A percentile compares a stretch with the other conserved stretches of the same genome.
Evolutionary conservation across 371 early-diverging fungal species (phyloP).

Genomic region (Coemansia sp.): DNA sequence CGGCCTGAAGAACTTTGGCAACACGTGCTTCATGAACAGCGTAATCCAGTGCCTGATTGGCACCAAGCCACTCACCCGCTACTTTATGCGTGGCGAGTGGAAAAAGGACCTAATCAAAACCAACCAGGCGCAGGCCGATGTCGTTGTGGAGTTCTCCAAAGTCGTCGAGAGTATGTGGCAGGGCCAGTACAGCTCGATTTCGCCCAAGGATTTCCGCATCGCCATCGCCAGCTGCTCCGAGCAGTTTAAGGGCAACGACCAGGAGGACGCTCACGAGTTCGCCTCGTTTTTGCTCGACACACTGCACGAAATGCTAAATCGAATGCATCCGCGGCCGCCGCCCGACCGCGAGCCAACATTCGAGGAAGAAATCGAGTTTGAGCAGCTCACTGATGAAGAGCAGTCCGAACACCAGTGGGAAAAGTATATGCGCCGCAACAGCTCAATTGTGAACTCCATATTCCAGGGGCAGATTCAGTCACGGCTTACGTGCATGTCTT

Average conservation of each 20-base stretch:
- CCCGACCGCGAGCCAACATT: slow-evolving; percentile 25
- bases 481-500: slow-evolving; percentile 48
- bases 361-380: slow-evolving; percentile 45
- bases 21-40: slow-evolving; percentile 96
- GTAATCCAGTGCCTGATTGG: slow-evolving; percentile 77
- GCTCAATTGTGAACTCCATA: slow-evolving; percentile 53
- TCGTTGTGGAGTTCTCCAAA: slow-evolving; percentile 41
- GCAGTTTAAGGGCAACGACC: slow-evolving; percentile 54
- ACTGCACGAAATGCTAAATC: slow-evolving; percentile 84
- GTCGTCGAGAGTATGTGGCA: slow-evolving; percentile 51
- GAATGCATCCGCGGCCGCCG: slow-evolving; percentile 29
- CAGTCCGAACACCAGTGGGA: slow-evolving; percentile 45
- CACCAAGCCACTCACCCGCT: slow-evolving; percentile 83
- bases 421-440: slow-evolving; percentile 37
- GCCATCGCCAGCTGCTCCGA: slow-evolving; percentile 40
- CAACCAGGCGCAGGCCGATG: slow-evolving; percentile 61
- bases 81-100: slow-evolving; percentile 77
- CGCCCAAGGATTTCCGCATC: slow-evolving; percentile 60
- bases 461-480: slow-evolving; percentile 88
- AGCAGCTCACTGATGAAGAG: slow-evolving; percentile 36
- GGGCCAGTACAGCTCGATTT: slow-evolving; percentile 44
- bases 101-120: slow-evolving; percentile 64
- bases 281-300: slow-evolving; percentile 86
- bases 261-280: slow-evolving; percentile 98
- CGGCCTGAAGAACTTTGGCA: slow-evolving; percentile 93